These are phyloP conservation scores for Coccomyxa subellipsoidea DNA, from an alignment of 163 green algal species.

Conservation along the genomic window DNA sequence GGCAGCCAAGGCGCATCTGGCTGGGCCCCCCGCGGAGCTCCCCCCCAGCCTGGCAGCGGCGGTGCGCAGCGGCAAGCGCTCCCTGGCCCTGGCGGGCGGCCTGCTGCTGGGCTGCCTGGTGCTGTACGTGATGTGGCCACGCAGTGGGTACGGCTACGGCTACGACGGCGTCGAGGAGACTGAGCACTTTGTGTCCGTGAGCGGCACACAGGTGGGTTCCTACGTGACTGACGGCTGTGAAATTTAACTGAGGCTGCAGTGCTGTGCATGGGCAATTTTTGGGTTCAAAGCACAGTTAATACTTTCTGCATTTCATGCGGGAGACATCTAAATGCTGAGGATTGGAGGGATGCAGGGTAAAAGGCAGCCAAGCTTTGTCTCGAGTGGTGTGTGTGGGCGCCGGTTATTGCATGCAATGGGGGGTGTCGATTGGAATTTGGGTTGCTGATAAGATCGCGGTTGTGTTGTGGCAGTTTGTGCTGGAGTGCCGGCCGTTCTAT, in stretches of 20 bases:
- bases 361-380: no score
- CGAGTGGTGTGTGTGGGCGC: no score
- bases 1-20: neutral
- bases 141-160: neutral
- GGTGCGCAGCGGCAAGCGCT: neutral
- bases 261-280: no score
- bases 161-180: neutral
- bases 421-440: neutral
- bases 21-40: neutral
- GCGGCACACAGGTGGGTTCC: slow-evolving; percentile 7
- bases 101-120: neutral
- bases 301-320: no score
- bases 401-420: neutral
- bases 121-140: slow-evolving; percentile 1
- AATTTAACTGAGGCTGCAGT: no score
- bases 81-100: neutral
- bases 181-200: slow-evolving; percentile 11
- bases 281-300: no score
- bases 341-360: no score
- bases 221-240: neutral
- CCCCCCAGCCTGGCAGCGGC: neutral
- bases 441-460: neutral
- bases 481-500: slow-evolving; percentile 49
- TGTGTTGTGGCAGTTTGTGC: slow-evolving; percentile 34
- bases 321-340: no score